phyloP scores from a whole-genome alignment of 805 yeast genomes.

The Spathaspora sp. region DNA sequence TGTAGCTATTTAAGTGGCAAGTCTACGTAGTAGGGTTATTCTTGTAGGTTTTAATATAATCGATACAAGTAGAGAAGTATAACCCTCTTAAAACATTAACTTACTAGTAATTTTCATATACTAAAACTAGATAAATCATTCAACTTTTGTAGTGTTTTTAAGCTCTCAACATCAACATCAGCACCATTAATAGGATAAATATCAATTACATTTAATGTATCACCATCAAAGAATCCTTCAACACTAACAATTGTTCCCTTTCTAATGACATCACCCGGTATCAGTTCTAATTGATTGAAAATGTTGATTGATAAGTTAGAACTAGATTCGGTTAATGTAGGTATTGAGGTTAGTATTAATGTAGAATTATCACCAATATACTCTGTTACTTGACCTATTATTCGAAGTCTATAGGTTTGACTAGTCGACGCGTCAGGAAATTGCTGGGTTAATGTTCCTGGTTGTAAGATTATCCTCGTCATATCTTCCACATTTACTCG shows the following conservation, averaged over 20 bases:
- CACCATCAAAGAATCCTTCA: conserved; percentile 30
- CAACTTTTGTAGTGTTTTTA: conserved; percentile 1
- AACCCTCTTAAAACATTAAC: too few species aligned
- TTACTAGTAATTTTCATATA: not conserved
- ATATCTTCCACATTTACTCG: conserved; percentile 9
- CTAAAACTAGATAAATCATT: not conserved
- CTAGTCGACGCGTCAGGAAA: conserved; percentile 22
- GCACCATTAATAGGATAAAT: conserved; percentile 16
- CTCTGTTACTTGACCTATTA: conserved; percentile 25
- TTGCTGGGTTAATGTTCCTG: conserved; percentile 15
- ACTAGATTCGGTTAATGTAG: not conserved
- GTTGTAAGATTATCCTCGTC: conserved; percentile 30
- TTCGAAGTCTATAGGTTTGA: conserved; percentile 17
- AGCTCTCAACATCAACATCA: conserved; percentile 1
- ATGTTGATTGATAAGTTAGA: conserved; percentile 6
- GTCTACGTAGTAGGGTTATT: too few species aligned
- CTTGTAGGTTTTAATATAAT: too few species aligned
- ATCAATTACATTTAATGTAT: conserved; percentile 16
- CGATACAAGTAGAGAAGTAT: too few species aligned
- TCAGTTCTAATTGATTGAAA: conserved; percentile 7
- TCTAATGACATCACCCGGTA: conserved; percentile 4
- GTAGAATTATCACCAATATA: conserved; percentile 12
- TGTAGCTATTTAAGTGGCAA: not conserved
- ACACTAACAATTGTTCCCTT: conserved; percentile 17
- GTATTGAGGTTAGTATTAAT: conserved; percentile 10